These are phyloP conservation scores for Fragaria nilgerrensis DNA, from an alignment of 306 rosid genomes.

Conservation along the genomic window DNA sequence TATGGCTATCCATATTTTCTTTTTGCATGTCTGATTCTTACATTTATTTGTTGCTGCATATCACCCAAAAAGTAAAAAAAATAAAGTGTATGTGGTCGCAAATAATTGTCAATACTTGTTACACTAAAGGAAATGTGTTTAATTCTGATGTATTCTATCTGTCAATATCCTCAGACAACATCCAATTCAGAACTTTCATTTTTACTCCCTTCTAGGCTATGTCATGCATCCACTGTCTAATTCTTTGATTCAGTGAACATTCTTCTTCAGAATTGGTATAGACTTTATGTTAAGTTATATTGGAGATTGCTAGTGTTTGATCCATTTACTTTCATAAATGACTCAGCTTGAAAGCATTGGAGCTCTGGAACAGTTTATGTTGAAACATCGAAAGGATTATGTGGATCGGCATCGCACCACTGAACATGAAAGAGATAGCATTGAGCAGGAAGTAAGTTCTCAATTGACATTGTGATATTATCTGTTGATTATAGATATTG, in stretches of 20 bases:
- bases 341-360: constrained; percentile 76
- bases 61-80: neutral
- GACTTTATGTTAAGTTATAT: neutral
- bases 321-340: neutral
- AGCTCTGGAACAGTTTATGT: constrained; percentile 72
- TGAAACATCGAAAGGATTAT: constrained; percentile 88
- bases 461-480: neutral
- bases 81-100: neutral
- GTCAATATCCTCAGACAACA: neutral
- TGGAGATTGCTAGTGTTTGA: neutral
- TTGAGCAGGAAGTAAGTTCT: constrained; percentile 87
- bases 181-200: neutral
- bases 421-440: constrained; percentile 92
- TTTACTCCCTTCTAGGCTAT: neutral
- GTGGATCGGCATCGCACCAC: constrained; percentile 89
- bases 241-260: neutral
- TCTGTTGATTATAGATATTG: neutral
- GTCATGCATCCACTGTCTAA: neutral
- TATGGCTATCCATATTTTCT: neutral
- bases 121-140: no score
- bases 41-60: neutral
- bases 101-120: neutral
- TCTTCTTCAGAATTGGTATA: neutral
- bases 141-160: neutral
- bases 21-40: neutral